phyloP scores from a whole-genome alignment of 257 asterid species.

The Penstemon davidsonii region DNA sequence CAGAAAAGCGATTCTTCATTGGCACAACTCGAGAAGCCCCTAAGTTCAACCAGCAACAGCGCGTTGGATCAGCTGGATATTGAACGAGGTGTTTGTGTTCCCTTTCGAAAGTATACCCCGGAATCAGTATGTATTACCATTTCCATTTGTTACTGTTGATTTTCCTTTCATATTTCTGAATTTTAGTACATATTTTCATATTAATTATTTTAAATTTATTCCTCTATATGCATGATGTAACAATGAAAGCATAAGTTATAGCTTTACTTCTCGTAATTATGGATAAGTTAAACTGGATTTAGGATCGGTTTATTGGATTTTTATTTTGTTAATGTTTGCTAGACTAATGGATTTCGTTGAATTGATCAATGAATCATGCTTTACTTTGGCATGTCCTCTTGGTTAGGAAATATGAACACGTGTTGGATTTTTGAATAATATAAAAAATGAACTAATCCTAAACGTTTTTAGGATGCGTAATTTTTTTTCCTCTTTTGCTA shows the following conservation, averaged over 20 bases:
- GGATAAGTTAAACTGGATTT: background rate
- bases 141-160: background rate
- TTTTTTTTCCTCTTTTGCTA: constrained; percentile 5
- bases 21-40: constrained; percentile 33
- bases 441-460: too few relatives aligned
- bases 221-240: background rate
- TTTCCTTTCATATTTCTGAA: constrained; percentile 9
- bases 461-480: too few relatives aligned
- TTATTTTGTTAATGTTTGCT: constrained; percentile 3
- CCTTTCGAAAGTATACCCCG: constrained; percentile 85
- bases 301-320: background rate
- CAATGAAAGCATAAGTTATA: constrained; percentile 4
- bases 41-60: constrained; percentile 41
- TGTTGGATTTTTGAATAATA: constrained; percentile 9
- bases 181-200: background rate
- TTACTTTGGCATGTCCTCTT: constrained; percentile 13
- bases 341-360: background rate
- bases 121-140: constrained; percentile 48
- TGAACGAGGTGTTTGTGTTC: constrained; percentile 90
- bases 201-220: background rate
- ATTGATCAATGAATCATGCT: background rate
- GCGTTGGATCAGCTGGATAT: constrained; percentile 87
- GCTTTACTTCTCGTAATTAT: background rate
- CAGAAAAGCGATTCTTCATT: constrained; percentile 36
- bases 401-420: background rate